Percentiles rank a stretch among this genome's conserved stretches.
Conservation (phyloP, 345 rosid species). For the Camelina laxa region DNA sequence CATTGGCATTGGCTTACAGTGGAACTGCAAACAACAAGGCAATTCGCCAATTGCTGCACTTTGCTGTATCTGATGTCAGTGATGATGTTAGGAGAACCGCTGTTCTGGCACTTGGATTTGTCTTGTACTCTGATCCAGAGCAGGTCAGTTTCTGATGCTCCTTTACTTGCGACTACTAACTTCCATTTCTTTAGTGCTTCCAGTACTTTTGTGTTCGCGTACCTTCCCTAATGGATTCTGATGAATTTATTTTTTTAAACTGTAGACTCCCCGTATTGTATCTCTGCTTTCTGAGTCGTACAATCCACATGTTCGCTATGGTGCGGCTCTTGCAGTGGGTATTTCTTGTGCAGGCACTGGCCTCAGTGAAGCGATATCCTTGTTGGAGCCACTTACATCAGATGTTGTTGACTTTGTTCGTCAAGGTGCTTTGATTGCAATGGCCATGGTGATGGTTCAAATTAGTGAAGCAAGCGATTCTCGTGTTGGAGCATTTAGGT, state of each 20-base stretch:
- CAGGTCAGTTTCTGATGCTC: constrained; percentile 58
- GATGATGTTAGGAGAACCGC: constrained; percentile 99
- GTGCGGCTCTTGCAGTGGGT: constrained; percentile 99
- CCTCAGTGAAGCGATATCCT: constrained; percentile 96
- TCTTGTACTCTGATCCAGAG: constrained; percentile 95
- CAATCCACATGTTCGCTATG: constrained; percentile 99
- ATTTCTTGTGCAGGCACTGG: constrained; percentile 99
- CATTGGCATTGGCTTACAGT: constrained; percentile 93
- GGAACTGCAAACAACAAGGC: constrained; percentile 99
- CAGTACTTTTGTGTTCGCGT: neutral
- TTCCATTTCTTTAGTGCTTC: constrained; percentile 8
- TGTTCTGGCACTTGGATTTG: constrained; percentile 98
- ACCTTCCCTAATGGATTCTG: constrained; percentile 24
- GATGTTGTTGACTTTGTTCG: constrained; percentile 99
- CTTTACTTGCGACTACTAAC: constrained; percentile 13
- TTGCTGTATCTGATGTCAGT: constrained; percentile 99
- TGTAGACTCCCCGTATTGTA: constrained; percentile 98
- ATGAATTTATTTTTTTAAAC: constrained; percentile 17
- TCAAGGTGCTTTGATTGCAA: constrained; percentile 99
- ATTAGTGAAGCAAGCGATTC: constrained; percentile 95
- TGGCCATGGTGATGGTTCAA: constrained; percentile 99
- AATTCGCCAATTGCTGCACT: constrained; percentile 95
- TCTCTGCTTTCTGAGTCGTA: constrained; percentile 95
- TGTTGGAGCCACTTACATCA: constrained; percentile 95
- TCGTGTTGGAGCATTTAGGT: constrained; percentile 98